Percentiles rank a stretch among this genome's conserved stretches.
Conservation (phyloP, 1,284 basidiomycete genomes). For the Boletus smithii region DNA sequence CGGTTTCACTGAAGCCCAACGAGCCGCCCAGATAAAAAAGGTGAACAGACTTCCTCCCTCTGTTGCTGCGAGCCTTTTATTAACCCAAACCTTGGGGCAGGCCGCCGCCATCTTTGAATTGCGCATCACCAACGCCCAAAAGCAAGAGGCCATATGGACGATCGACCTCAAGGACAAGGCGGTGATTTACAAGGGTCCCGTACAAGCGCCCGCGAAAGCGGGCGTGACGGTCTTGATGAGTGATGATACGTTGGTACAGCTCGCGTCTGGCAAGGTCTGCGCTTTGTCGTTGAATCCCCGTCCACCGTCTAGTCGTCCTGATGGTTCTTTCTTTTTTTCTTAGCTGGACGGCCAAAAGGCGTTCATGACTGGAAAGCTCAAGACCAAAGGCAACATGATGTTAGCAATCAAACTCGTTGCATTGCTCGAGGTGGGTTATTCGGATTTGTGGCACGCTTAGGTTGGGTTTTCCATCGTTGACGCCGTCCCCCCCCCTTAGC, state of each 20-base stretch:
- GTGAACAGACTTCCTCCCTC: no score
- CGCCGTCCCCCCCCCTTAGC: conserved; percentile 19
- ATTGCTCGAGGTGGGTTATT: conserved; percentile 68
- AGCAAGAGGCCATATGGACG: conserved; percentile 83
- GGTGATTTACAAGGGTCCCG: conserved; percentile 74
- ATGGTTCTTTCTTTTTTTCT: background rate
- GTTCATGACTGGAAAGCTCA: conserved; percentile 90
- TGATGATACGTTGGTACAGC: conserved; percentile 65
- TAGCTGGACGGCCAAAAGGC: conserved; percentile 87
- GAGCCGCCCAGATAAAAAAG: conserved; percentile 82
- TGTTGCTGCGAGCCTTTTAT: background rate
- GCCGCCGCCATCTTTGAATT: conserved; percentile 92
- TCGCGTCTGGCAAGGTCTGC: conserved; percentile 66
- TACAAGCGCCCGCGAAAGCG: conserved; percentile 65
- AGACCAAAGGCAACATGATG: conserved; percentile 85
- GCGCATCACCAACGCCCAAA: conserved; percentile 74
- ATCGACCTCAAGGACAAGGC: conserved; percentile 94
- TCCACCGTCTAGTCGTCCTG: no score
- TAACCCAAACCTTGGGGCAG: conserved; percentile 42
- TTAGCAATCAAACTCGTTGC: conserved; percentile 83
- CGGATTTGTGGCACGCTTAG: no score
- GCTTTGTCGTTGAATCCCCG: background rate
- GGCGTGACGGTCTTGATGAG: conserved; percentile 77
- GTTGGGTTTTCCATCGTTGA: no score
- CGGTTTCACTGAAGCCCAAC: conserved; percentile 68